A percentile compares a stretch with the other conserved stretches of the same genome.
Conservation (phyloP, 306 rosid genomes). For the Vigna mungo region DNA sequence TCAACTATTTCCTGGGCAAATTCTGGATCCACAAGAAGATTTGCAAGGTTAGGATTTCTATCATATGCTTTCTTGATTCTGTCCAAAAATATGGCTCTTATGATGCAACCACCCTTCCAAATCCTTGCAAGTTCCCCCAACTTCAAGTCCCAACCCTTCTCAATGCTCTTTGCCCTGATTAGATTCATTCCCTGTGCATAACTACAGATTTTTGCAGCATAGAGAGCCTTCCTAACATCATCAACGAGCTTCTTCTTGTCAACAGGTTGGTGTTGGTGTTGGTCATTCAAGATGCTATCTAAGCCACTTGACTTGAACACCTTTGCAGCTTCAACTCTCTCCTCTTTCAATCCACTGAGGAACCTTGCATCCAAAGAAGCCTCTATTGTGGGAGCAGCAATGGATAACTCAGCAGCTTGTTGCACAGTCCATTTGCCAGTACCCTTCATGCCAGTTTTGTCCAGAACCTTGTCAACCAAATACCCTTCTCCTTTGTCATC, state of each 20-base stretch:
- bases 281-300: constrained; percentile 56
- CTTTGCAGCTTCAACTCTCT: constrained; percentile 73
- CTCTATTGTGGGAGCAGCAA: constrained; percentile 84
- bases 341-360: constrained; percentile 84
- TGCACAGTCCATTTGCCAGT: constrained; percentile 92
- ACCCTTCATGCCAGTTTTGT: constrained; percentile 90
- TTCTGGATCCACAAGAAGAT: constrained; percentile 84
- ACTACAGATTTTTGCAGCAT: constrained; percentile 81
- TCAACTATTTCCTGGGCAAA: constrained; percentile 79
- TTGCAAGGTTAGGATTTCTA: constrained; percentile 71
- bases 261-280: constrained; percentile 52
- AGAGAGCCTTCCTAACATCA: constrained; percentile 85
- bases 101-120: constrained; percentile 90
- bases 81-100: constrained; percentile 75
- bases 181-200: constrained; percentile 92
- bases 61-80: constrained; percentile 85
- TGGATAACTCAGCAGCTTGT: constrained; percentile 83
- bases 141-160: constrained; percentile 74
- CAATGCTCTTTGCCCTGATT: constrained; percentile 76
- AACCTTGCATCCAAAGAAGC: constrained; percentile 86
- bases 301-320: constrained; percentile 66
- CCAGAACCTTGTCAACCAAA: constrained; percentile 85
- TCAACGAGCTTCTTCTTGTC: constrained; percentile 70
- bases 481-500: constrained; percentile 79
- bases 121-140: constrained; percentile 86